Conservation (phyloP, 73 alveolate genomes). For the Effrenium voratum region DNA sequence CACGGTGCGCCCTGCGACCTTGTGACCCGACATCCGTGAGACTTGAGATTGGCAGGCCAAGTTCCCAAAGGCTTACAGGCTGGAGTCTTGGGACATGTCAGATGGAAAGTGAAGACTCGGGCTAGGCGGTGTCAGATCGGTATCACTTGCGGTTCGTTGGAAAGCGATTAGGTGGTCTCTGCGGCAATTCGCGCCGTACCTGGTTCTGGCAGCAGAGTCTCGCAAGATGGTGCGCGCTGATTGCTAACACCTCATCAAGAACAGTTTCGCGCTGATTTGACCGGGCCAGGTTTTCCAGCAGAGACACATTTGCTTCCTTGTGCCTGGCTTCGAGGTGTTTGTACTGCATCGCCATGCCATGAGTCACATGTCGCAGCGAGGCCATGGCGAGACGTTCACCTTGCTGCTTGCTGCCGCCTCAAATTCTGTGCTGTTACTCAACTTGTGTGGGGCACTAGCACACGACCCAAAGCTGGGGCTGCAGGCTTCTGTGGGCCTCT, state of each 20-base stretch:
- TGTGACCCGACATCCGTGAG: not conserved
- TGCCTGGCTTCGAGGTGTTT: slow-evolving; percentile 37
- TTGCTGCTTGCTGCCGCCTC: not conserved
- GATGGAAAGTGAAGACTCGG: not conserved
- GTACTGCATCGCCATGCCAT: too few species aligned
- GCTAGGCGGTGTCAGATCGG: too few species aligned
- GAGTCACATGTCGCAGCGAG: too few species aligned
- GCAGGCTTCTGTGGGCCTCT: not conserved
- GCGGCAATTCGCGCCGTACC: slow-evolving; percentile 5
- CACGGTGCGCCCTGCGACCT: slow-evolving; percentile 28
- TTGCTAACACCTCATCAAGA: too few species aligned
- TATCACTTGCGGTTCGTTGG: too few species aligned
- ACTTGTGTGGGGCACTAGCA: too few species aligned
- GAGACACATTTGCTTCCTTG: slow-evolving; percentile 60
- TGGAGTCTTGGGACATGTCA: too few species aligned
- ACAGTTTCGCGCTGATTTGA: too few species aligned
- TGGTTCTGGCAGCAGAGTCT: slow-evolving; percentile 44
- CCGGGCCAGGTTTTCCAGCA: slow-evolving; percentile 32
- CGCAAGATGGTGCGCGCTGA: slow-evolving; percentile 41
- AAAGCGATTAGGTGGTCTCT: not conserved
- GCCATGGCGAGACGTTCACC: not conserved
- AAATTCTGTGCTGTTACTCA: not conserved
- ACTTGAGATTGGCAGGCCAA: not conserved
- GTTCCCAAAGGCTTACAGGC: not conserved
- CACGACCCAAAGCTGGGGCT: too few species aligned